Conservation (phyloP, 2,329 filamentous ascomycete species). For the Colletotrichum ledebouriae region DNA sequence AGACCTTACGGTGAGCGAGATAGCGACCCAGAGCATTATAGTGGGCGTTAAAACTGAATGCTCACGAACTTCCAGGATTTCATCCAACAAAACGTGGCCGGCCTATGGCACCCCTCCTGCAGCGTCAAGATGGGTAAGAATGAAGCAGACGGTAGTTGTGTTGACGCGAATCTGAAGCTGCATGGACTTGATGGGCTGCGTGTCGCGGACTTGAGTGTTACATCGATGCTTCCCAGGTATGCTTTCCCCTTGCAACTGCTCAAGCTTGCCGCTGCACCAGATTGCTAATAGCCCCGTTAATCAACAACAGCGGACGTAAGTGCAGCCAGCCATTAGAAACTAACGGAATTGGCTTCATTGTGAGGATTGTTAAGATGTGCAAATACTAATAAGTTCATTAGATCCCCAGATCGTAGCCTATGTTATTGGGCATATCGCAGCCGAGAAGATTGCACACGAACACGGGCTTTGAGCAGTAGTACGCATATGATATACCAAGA, state of each 20-base stretch:
- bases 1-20: conserved; percentile 4
- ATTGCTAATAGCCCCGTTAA: background rate
- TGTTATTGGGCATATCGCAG: conserved; percentile 14
- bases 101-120: conserved; percentile 33
- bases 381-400: accelerated
- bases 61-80: conserved; percentile 5
- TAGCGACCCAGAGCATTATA: accelerated
- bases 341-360: background rate
- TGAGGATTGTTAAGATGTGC: accelerated
- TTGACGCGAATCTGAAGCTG: conserved; percentile 17
- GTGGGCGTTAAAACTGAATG: background rate
- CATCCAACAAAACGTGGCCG: conserved; percentile 24
- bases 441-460: conserved; percentile 7
- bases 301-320: conserved; percentile 25
- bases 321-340: background rate
- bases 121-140: conserved; percentile 35
- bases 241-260: background rate
- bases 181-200: conserved; percentile 21
- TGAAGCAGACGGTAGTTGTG: conserved; percentile 26
- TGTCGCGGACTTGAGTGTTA: conserved; percentile 13
- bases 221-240: conserved; percentile 25
- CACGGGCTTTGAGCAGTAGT: background rate
- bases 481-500: no score
- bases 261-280: accelerated
- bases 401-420: conserved; percentile 34